Evolutionary conservation across 306 rosid species (phyloP), one percentile per base, ranked within the genome.

Genomic region (Quercus dentata): DNA sequence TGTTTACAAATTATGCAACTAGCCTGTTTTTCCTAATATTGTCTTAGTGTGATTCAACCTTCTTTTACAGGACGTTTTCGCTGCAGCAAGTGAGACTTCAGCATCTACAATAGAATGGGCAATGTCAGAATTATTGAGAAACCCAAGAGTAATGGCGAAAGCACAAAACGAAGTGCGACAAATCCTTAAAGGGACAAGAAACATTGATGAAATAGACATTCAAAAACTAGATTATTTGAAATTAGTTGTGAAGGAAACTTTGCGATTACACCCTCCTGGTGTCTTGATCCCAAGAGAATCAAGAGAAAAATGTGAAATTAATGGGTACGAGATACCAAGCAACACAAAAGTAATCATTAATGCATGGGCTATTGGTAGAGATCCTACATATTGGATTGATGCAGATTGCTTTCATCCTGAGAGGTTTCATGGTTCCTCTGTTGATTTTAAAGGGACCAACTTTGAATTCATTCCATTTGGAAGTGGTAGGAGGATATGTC

Each of bases 91-190:
- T 57, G 75, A 69, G 14, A 7, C 11, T 38, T 38, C 11, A 38
- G 46, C 11, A 38, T 7, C 46, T 38, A 7, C 46, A 38, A 38
- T 54, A 30, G 67, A 78, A 27, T 56, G 75, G 81, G 75, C 70
- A 25, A 69, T 78, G 33, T 38, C 80, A 4, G 74, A 77, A 27
- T 14, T 77, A 28, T 25, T 58, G 1, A 87, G 77, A 15, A 31
- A 83, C 49, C 74, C 83, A 35, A 80, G 77, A 70, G 28, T 71
- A 25, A 10, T 82, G 85, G 70, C 75, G 25, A 85, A 78, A 41
- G 89, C 61, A 23, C 84, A 85, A 76, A 56, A 5, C 1, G 79
- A 81, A 44, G 86, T 83, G 7, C 74, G 81, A 71, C 67, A 68
- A 28, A 69, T 30, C 10, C 54, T 78, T 7, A 51, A 28, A 0